These are phyloP conservation scores for Coffea canephora DNA, from an alignment of 257 asterid species.

Conservation along the genomic window DNA sequence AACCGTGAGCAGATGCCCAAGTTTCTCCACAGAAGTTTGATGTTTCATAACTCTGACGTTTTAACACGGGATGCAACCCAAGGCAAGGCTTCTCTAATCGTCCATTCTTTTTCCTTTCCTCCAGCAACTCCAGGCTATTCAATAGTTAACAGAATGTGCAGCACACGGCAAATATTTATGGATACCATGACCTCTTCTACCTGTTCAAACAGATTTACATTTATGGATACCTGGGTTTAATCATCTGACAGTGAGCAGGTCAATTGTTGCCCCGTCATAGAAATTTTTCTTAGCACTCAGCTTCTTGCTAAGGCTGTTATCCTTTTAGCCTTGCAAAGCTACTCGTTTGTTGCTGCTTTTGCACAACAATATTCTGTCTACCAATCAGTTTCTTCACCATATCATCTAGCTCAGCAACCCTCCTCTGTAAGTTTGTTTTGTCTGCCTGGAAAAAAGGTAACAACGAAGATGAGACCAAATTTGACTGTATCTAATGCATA, in stretches of 20 bases:
- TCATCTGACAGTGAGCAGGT: background rate
- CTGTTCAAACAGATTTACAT: background rate
- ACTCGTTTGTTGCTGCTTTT: constrained; percentile 29
- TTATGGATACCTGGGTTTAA: too few species aligned
- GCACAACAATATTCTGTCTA: constrained; percentile 35
- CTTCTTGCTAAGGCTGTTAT: constrained; percentile 42
- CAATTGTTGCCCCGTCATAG: constrained; percentile 27
- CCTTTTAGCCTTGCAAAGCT: constrained; percentile 34
- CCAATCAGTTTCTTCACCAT: constrained; percentile 55
- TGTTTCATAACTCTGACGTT: too few species aligned
- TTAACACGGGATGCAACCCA: too few species aligned
- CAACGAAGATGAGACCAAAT: background rate
- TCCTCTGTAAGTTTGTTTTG: constrained; percentile 57
- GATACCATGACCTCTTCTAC: background rate
- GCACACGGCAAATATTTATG: background rate
- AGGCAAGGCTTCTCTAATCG: background rate
- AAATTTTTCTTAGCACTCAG: constrained; percentile 40
- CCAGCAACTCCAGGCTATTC: background rate
- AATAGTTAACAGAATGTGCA: background rate
- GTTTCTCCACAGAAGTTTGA: too few species aligned
- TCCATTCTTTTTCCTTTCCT: background rate
- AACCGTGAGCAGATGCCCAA: too few species aligned
- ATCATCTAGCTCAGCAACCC: constrained; percentile 64
- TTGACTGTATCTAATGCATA: background rate
- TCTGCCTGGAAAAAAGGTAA: constrained; percentile 48